A percentile compares a stretch with the other conserved stretches of the same genome.
Conservation (phyloP, 1,284 basidiomycete genomes). For the Stereum hirsutum region DNA sequence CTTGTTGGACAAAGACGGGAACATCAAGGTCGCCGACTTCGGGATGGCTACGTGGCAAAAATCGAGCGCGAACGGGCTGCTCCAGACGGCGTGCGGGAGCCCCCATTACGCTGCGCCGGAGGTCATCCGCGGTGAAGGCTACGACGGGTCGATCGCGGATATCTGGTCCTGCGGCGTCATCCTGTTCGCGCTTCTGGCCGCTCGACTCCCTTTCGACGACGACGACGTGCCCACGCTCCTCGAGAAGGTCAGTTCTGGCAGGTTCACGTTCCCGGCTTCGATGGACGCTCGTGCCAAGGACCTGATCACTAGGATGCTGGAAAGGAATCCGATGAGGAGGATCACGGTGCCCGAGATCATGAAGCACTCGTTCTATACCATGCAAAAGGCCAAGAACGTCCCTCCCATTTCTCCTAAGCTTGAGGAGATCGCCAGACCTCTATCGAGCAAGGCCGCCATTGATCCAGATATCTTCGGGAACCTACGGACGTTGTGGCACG, state of each 20-base stretch:
- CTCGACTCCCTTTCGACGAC: conserved; percentile 91
- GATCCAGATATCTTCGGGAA: conserved; percentile 90
- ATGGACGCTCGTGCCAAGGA: conserved; percentile 76
- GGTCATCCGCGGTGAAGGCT: conserved; percentile 79
- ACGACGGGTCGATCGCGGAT: conserved; percentile 86
- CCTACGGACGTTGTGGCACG: conserved; percentile 86
- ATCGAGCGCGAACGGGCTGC: conserved; percentile 43
- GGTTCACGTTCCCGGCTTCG: conserved; percentile 76
- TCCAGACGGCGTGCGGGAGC: conserved; percentile 90
- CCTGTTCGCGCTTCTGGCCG: conserved; percentile 87
- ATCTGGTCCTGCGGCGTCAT: conserved; percentile 99
- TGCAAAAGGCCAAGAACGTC: conserved; percentile 42
- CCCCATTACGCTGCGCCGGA: conserved; percentile 99
- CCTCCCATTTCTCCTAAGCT: conserved; percentile 54
- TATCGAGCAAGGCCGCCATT: conserved; percentile 54
- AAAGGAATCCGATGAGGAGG: conserved; percentile 72
- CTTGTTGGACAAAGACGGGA: conserved; percentile 75
- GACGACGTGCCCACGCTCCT: conserved; percentile 71
- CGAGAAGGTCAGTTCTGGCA: conserved; percentile 79
- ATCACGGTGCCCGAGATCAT: conserved; percentile 89
- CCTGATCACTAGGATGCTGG: conserved; percentile 83
- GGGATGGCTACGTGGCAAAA: conserved; percentile 97
- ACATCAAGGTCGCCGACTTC: conserved; percentile 98
- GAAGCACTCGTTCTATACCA: conserved; percentile 83
- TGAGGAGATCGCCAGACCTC: conserved; percentile 58